These are phyloP conservation scores for Fomitopsis serialis DNA, from an alignment of 768 basidiomycete genomes.

Conservation along the genomic window DNA sequence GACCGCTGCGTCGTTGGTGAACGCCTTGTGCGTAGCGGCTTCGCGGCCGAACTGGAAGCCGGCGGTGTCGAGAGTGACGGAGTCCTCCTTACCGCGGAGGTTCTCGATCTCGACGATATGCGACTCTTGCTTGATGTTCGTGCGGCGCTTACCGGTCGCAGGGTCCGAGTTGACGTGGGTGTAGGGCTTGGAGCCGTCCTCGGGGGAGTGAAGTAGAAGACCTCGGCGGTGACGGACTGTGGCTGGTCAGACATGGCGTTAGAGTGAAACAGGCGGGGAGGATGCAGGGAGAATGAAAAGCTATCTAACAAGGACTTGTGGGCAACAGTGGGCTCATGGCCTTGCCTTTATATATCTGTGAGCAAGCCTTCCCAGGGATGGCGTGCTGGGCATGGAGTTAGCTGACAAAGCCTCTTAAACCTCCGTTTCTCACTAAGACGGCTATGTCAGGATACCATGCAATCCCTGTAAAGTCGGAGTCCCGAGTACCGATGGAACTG, in stretches of 20 bases:
- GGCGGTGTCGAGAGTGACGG: slow-evolving; percentile 39
- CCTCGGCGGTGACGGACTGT: slow-evolving; percentile 20
- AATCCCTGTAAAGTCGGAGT: too few relatives aligned
- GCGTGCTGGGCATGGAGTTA: not conserved
- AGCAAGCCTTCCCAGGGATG: not conserved
- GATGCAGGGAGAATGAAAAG: not conserved
- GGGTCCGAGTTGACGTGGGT: slow-evolving; percentile 30
- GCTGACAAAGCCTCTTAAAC: not conserved
- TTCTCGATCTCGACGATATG: slow-evolving; percentile 42
- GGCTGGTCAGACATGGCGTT: not conserved
- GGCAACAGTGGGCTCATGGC: too few relatives aligned
- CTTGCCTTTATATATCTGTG: not conserved
- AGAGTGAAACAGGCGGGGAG: not conserved
- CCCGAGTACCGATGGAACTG: too few relatives aligned
- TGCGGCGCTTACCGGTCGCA: slow-evolving; percentile 17
- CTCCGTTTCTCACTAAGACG: not conserved
- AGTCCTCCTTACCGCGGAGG: slow-evolving; percentile 44
- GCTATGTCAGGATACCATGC: too few relatives aligned
- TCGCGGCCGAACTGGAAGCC: slow-evolving; percentile 43
- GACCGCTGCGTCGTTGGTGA: slow-evolving; percentile 48
- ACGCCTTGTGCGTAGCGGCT: slow-evolving; percentile 40
- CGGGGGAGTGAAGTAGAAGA: slow-evolving; percentile 35
- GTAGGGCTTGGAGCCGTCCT: slow-evolving; percentile 37
- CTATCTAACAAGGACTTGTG: not conserved
- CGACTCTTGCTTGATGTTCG: slow-evolving; percentile 31